A percentile compares a stretch with the other conserved stretches of the same genome.
Evolutionary conservation across 257 asterid species (phyloP).

Genomic region (Solanum arcanum): DNA sequence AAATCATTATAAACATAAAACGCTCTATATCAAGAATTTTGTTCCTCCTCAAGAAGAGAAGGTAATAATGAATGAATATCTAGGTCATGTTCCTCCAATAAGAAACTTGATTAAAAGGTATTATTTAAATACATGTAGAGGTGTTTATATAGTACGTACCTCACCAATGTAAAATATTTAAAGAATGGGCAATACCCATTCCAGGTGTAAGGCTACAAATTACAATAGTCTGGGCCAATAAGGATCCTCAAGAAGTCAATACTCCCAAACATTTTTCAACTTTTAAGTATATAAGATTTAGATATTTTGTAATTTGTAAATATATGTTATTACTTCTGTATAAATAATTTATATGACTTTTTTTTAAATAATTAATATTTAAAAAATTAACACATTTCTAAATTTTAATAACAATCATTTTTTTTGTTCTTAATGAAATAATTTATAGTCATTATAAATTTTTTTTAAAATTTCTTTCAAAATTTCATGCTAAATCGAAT

Average conservation of each 20-base stretch:
- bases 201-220: not conserved
- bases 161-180: not conserved
- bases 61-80: not conserved
- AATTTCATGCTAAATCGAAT: not conserved
- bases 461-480: too few species aligned
- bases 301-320: not conserved
- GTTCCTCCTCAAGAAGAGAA: not conserved
- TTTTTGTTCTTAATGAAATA: not conserved
- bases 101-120: not conserved
- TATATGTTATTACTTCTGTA: too few species aligned
- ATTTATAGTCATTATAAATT: too few species aligned
- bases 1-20: too few species aligned
- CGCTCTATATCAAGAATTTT: not conserved
- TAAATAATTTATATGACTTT: too few species aligned
- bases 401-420: too few species aligned
- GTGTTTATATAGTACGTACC: not conserved
- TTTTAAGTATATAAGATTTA: not conserved
- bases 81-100: not conserved
- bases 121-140: not conserved
- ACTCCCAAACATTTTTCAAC: not conserved
- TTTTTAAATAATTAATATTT: too few species aligned
- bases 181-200: not conserved
- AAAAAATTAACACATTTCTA: too few species aligned
- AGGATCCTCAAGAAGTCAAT: not conserved
- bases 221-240: not conserved